A percentile compares a stretch with the other conserved stretches of the same genome.
phyloP scores from a whole-genome alignment of 768 basidiomycete species.

The Lactarius sanguifluus region DNA sequence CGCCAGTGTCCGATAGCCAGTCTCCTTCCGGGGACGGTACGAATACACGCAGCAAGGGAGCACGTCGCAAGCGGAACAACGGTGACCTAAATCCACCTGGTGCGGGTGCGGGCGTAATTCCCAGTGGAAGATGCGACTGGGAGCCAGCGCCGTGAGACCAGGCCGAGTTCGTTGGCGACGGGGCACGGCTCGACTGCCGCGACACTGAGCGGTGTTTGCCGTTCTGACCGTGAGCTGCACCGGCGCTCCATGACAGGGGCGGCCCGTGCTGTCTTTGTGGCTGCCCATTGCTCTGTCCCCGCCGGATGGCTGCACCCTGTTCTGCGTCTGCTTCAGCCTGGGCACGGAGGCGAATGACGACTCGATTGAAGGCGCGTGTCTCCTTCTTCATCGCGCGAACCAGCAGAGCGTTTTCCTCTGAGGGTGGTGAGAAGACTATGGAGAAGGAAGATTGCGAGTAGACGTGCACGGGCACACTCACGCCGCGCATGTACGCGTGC shows the following conservation, averaged over 20 bases:
- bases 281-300: constrained; percentile 18
- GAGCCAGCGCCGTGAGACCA: constrained; percentile 44
- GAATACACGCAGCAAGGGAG: constrained; percentile 76
- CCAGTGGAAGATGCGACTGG: constrained; percentile 31
- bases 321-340: constrained; percentile 67
- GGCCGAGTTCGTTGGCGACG: constrained; percentile 59
- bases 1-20: constrained; percentile 81
- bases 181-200: constrained; percentile 57
- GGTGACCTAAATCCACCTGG: constrained; percentile 58
- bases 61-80: constrained; percentile 66
- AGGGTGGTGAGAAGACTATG: constrained; percentile 51
- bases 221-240: constrained; percentile 23
- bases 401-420: constrained; percentile 42
- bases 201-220: constrained; percentile 34
- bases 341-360: constrained; percentile 72
- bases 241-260: constrained; percentile 27
- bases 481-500: constrained; percentile 75
- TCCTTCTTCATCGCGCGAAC: constrained; percentile 57
- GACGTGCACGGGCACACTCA: constrained; percentile 72
- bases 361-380: constrained; percentile 74
- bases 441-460: constrained; percentile 60
- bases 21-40: constrained; percentile 85
- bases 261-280: constrained; percentile 19
- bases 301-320: constrained; percentile 24
- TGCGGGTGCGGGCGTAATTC: constrained; percentile 11